Evolutionary conservation across 768 basidiomycete species (phyloP).

Genomic region (Boletus coccyginus): DNA sequence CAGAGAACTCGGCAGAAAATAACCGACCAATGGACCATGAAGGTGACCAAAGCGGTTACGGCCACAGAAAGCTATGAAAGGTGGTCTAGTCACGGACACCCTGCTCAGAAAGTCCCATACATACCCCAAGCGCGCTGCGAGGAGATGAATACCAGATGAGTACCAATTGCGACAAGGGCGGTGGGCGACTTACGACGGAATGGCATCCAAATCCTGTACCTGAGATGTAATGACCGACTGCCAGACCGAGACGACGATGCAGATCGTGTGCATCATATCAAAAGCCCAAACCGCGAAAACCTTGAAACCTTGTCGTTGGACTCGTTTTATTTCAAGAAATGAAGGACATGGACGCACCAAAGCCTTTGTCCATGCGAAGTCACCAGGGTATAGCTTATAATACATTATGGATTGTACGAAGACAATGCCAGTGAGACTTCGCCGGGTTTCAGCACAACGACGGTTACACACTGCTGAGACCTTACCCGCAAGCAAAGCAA

Average conservation of each 20-base stretch:
- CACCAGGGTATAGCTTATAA: slow-evolving; percentile 31
- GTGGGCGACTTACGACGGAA: slow-evolving; percentile 24
- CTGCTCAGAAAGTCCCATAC: background rate
- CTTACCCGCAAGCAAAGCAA: slow-evolving; percentile 29
- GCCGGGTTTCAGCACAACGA: slow-evolving; percentile 4
- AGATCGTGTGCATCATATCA: slow-evolving; percentile 29
- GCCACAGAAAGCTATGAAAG: slow-evolving; percentile 29
- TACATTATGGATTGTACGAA: slow-evolving; percentile 31
- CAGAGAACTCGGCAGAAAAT: background rate
- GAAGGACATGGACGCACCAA: slow-evolving; percentile 16
- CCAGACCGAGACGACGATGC: slow-evolving; percentile 27
- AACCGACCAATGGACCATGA: slow-evolving; percentile 33
- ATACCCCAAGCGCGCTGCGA: slow-evolving; percentile 28
- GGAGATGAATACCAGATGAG: background rate
- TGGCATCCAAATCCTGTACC: slow-evolving; percentile 26
- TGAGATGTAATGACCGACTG: slow-evolving; percentile 23
- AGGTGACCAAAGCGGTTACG: slow-evolving; percentile 29
- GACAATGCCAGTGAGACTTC: slow-evolving; percentile 31
- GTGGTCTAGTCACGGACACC: background rate
- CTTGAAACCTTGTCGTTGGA: slow-evolving; percentile 5
- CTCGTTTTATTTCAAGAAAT: too few relatives aligned
- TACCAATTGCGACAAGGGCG: background rate
- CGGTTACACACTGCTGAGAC: background rate
- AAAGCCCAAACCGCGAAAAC: slow-evolving; percentile 29
- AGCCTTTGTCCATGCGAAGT: slow-evolving; percentile 25